A percentile compares a stretch with the other conserved stretches of the same genome.
phyloP scores from a whole-genome alignment of 495 filamentous ascomycete species.

The Antarctomyces pellizariae region DNA sequence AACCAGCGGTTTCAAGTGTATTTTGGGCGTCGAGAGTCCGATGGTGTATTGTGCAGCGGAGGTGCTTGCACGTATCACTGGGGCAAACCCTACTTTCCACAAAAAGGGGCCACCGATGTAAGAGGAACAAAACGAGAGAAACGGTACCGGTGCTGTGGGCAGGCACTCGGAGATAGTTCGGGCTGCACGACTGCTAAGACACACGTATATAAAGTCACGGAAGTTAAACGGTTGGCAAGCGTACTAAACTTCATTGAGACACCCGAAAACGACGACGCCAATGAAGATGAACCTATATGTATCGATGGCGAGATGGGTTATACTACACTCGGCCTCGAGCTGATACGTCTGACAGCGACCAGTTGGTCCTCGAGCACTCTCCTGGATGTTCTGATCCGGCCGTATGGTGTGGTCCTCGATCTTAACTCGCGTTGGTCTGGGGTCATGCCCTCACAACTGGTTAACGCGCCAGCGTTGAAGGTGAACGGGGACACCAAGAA shows the following conservation, averaged over 20 bases:
- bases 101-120: conserved; percentile 16
- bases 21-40: conserved; percentile 54
- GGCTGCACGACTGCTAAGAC: conserved; percentile 46
- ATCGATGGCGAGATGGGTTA: conserved; percentile 98
- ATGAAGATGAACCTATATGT: conserved; percentile 30
- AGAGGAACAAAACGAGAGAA: conserved; percentile 28
- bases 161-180: conserved; percentile 35
- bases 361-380: conserved; percentile 65
- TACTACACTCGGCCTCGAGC: conserved; percentile 62
- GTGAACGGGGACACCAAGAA: conserved; percentile 7
- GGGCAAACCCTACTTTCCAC: conserved; percentile 33
- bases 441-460: conserved; percentile 49
- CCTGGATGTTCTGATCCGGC: conserved; percentile 68
- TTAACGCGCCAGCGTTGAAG: conserved; percentile 37
- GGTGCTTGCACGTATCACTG: conserved; percentile 62
- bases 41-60: conserved; percentile 56
- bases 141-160: conserved; percentile 56
- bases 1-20: conserved; percentile 73
- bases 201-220: conserved; percentile 76
- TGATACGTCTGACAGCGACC: conserved; percentile 69
- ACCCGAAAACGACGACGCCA: conserved; percentile 28
- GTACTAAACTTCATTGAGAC: conserved; percentile 62
- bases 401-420: conserved; percentile 65
- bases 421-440: conserved; percentile 81
- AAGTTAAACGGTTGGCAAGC: conserved; percentile 49